These are phyloP conservation scores for Arachis hypogaea DNA, from an alignment of 306 rosid genomes.

Conservation along the genomic window DNA sequence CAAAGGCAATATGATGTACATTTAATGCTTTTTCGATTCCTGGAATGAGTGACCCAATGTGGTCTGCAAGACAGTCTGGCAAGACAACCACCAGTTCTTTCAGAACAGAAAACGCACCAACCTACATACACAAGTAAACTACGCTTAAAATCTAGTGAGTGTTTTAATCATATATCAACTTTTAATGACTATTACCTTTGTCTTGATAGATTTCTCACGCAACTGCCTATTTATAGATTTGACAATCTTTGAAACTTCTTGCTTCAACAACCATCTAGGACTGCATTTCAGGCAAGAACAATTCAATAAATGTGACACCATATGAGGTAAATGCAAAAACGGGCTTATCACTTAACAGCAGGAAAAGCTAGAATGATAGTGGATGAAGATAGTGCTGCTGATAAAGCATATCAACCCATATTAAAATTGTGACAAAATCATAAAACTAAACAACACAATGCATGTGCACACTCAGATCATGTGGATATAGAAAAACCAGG, in stretches of 20 bases:
- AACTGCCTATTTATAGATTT: conserved; percentile 91
- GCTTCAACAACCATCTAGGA: conserved; percentile 98
- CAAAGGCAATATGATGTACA: conserved; percentile 52
- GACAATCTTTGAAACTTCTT: conserved; percentile 89
- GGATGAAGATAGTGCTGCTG: conserved; percentile 17
- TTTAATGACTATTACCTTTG: conserved; percentile 65
- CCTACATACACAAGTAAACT: conserved; percentile 55
- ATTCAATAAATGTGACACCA: conserved; percentile 32
- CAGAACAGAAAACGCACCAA: conserved; percentile 96
- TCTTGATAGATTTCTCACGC: conserved; percentile 98
- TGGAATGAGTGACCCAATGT: conserved; percentile 97
- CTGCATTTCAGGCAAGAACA: conserved; percentile 59
- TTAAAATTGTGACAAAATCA: neutral
- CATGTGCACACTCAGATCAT: neutral
- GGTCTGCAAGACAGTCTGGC: conserved; percentile 98
- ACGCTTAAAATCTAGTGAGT: conserved; percentile 35
- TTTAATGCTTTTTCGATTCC: conserved; percentile 96
- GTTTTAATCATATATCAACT: conserved; percentile 29
- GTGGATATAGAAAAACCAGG: neutral
- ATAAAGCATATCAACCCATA: conserved; percentile 25
- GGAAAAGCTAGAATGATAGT: conserved; percentile 13
- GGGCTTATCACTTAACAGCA: neutral
- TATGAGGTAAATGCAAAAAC: conserved; percentile 18
- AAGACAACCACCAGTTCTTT: conserved; percentile 97
- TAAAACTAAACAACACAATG: neutral